Evolutionary conservation across 495 filamentous ascomycete species (phyloP), one percentile per base, ranked within the genome.

Genomic region (Elaphomyces granulatus): DNA sequence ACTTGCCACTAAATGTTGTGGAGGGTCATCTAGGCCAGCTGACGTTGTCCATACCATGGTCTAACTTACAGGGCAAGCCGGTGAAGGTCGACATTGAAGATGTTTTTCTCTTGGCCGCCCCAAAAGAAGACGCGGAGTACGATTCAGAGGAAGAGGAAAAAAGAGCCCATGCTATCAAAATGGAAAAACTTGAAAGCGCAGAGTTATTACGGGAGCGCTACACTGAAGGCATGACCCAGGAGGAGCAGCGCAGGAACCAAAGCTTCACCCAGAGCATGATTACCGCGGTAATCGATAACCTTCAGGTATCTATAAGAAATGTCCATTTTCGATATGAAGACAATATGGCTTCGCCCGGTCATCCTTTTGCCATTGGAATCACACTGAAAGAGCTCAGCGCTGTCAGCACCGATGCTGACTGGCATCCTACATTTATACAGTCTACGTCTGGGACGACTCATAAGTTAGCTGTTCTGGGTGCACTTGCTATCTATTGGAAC

Each of bases 321-420:
- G 92, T 98, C 37, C 90, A 98, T 56, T 72, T 98, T 36, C 81
- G 90, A 44, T 98, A 96, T 58, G 90, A 98, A 56, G 90, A 98
- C 56, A 83, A 87, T n/a, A 81, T 96, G 46, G 85, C 87, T 30
- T 84, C 88, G 7, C 86, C 86, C 2, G 86, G 87, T 9, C 92
- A 98, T 57, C 87, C 92, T 1, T 98, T 98, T 53, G 84, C 90
- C 15, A 67, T 87, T 28, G 90, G 92, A 18, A 46, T 96, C 44
- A 96, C 87, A 1, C 68, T 98, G 39, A 80, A 90, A 49, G 90
- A 95, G 55, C 81, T 98, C 54, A 94, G 88, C 58, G 90, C 90
- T 3, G 77, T 96, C 47, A 95, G 87, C 56, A 96, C 90, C 2
- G 86, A 96, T 54, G 75, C 78, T 15, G 73, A 90, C 43, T 98